phyloP scores from a whole-genome alignment of 2,329 filamentous ascomycete genomes.

The Xylariaceae sp. region DNA sequence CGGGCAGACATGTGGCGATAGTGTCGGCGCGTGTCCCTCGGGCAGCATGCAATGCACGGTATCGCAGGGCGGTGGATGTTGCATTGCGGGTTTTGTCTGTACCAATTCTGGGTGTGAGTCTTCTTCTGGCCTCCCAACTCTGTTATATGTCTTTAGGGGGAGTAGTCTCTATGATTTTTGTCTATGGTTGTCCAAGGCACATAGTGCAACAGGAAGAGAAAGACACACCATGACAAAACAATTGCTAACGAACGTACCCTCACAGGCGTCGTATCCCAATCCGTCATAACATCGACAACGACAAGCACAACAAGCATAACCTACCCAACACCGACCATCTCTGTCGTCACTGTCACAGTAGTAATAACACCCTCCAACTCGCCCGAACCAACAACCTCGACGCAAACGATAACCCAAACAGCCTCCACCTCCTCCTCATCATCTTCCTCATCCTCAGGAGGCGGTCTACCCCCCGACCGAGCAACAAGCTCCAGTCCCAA shows the following conservation, averaged over 20 bases:
- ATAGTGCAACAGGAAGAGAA: too few relatives aligned
- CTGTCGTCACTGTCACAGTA: slow-evolving; percentile 22
- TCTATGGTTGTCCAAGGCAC: too few relatives aligned
- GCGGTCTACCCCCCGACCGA: slow-evolving; percentile 34
- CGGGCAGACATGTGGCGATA: slow-evolving; percentile 60
- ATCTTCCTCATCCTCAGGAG: slow-evolving; percentile 37
- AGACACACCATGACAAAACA: too few relatives aligned
- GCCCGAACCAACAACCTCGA: slow-evolving; percentile 2
- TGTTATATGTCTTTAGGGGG: neutral
- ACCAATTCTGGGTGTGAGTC: slow-evolving; percentile 65
- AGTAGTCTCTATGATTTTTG: too few relatives aligned
- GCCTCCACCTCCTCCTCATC: slow-evolving; percentile 25
- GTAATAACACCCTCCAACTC: slow-evolving; percentile 18
- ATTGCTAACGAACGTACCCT: neutral
- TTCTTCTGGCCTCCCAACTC: neutral
- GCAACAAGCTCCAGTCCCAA: slow-evolving; percentile 32
- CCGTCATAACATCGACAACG: slow-evolving; percentile 35
- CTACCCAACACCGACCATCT: slow-evolving; percentile 37
- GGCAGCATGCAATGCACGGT: slow-evolving; percentile 63
- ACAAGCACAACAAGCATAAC: slow-evolving; percentile 32
- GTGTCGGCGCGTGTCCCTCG: slow-evolving; percentile 56
- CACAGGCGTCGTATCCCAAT: slow-evolving; percentile 34
- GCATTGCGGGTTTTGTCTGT: slow-evolving; percentile 67
- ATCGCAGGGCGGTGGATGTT: slow-evolving; percentile 69
- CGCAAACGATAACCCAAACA: slow-evolving; percentile 27